Percentiles rank a stretch among this genome's conserved stretches.
These are phyloP conservation scores for Cryptococcus amylolentus DNA, from an alignment of 1,284 basidiomycete species.

Conservation along the genomic window DNA sequence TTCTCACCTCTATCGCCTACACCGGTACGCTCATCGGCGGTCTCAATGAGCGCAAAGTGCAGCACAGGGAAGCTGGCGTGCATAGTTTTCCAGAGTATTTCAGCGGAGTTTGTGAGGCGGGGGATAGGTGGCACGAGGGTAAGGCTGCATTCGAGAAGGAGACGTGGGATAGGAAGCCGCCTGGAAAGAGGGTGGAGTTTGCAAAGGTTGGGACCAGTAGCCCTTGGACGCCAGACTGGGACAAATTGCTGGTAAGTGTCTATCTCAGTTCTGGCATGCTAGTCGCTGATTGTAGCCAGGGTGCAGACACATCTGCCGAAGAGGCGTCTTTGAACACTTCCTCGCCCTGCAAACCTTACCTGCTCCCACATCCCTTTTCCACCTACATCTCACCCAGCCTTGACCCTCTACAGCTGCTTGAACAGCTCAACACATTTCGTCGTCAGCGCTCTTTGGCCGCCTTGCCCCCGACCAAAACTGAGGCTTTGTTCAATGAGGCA, in stretches of 20 bases:
- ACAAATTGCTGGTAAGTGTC: conserved; percentile 52
- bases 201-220: conserved; percentile 62
- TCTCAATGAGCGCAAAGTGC: conserved; percentile 68
- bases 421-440: conserved; percentile 61
- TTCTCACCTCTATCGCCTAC: conserved; percentile 72
- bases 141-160: conserved; percentile 55
- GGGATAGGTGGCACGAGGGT: conserved; percentile 53
- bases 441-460: conserved; percentile 55
- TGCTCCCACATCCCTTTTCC: conserved; percentile 56
- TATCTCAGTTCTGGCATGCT: conserved; percentile 1
- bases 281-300: neutral
- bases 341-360: conserved; percentile 55
- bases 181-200: conserved; percentile 75
- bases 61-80: conserved; percentile 71
- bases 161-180: conserved; percentile 74
- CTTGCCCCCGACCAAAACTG: conserved; percentile 47
- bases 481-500: conserved; percentile 58
- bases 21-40: conserved; percentile 78
- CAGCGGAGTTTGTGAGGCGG: conserved; percentile 57
- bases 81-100: conserved; percentile 78
- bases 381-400: conserved; percentile 8
- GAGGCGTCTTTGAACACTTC: conserved; percentile 42
- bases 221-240: conserved; percentile 76
- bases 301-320: conserved; percentile 13
- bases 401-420: conserved; percentile 50